Conservation (phyloP, 2,329 filamentous ascomycete genomes). For the Davidsoniella virescens region DNA sequence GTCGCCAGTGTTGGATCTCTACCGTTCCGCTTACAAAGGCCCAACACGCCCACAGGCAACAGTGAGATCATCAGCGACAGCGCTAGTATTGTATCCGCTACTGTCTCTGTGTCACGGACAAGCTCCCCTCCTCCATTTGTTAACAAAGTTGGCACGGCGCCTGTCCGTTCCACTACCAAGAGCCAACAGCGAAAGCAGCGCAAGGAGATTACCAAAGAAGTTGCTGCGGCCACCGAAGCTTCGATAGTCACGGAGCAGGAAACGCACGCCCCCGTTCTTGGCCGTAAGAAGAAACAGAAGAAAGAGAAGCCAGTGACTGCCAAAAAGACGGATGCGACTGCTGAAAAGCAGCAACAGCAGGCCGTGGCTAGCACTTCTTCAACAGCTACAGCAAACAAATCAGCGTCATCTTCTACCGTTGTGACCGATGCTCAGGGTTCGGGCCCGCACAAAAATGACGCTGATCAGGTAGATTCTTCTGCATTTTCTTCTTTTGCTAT, state of each 20-base stretch:
- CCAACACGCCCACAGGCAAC: conserved; percentile 45
- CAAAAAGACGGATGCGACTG: neutral
- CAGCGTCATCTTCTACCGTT: too few species aligned
- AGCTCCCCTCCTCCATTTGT: conserved; percentile 47
- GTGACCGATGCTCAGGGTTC: neutral
- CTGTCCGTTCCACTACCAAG: conserved; percentile 55
- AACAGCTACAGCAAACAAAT: too few species aligned
- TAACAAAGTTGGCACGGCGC: conserved; percentile 48
- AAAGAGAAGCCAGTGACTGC: conserved; percentile 39
- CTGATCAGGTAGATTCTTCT: neutral
- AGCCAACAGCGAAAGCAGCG: conserved; percentile 64
- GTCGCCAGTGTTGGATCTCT: neutral
- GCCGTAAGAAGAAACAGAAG: conserved; percentile 73
- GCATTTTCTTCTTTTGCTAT: neutral
- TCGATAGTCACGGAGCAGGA: conserved; percentile 37
- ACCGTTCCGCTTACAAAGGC: conserved; percentile 28
- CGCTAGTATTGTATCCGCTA: conserved; percentile 56
- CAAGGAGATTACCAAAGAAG: conserved; percentile 44
- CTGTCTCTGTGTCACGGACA: conserved; percentile 49
- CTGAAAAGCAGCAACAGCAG: too few species aligned
- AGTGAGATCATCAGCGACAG: conserved; percentile 66
- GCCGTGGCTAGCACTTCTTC: too few species aligned
- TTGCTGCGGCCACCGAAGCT: conserved; percentile 38
- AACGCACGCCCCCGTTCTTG: conserved; percentile 53
- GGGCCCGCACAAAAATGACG: neutral